Conservation (phyloP, 345 rosid genomes). For the Salix purpurea region DNA sequence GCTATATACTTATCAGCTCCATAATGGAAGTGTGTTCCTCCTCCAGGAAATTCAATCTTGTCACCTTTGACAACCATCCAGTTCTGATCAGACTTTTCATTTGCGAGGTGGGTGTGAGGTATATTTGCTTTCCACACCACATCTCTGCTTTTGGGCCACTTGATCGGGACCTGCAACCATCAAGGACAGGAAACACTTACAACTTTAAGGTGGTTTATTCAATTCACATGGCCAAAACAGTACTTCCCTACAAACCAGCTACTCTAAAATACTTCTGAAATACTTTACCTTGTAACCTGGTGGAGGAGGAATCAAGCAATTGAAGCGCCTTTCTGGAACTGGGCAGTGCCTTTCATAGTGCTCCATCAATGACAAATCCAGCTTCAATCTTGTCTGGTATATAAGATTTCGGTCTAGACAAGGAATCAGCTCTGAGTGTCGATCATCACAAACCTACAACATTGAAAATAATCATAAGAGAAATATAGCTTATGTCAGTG, state of each 20-base stretch:
- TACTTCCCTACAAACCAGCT: neutral
- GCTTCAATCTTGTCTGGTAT: constrained; percentile 92
- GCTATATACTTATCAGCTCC: constrained; percentile 99
- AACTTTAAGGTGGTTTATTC: neutral
- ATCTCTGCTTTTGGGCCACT: constrained; percentile 99
- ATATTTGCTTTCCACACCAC: constrained; percentile 98
- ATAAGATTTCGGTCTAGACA: constrained; percentile 87
- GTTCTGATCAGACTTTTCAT: constrained; percentile 97
- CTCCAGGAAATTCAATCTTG: constrained; percentile 89
- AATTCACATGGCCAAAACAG: neutral
- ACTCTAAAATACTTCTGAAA: neutral
- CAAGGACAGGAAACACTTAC: neutral
- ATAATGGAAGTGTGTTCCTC: constrained; percentile 98
- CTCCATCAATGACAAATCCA: constrained; percentile 92
- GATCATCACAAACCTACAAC: constrained; percentile 89
- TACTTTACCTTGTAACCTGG: constrained; percentile 71
- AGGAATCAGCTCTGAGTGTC: constrained; percentile 92
- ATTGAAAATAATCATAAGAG: neutral
- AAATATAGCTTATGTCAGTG: neutral
- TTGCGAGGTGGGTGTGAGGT: constrained; percentile 98
- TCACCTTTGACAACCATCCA: constrained; percentile 99
- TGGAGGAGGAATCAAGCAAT: constrained; percentile 99
- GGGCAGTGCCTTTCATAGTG: constrained; percentile 99
- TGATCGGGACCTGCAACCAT: constrained; percentile 69
- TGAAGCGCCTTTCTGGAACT: constrained; percentile 80